These are phyloP conservation scores for Pholiota conissans DNA, from an alignment of 768 basidiomycete genomes.

Conservation along the genomic window DNA sequence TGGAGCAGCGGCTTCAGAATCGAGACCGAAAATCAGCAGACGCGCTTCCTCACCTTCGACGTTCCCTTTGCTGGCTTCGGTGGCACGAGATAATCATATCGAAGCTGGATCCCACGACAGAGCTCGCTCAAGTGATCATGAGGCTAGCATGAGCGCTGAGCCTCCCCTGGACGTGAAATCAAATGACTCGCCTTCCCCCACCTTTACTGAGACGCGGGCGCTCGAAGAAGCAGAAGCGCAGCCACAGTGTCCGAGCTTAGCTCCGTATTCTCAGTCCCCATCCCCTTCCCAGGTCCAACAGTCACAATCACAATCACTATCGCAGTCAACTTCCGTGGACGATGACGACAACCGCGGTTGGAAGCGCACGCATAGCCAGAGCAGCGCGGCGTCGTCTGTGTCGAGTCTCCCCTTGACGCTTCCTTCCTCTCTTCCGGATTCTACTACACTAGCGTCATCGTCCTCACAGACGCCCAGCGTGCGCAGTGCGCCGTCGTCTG, in stretches of 20 bases:
- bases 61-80: background rate
- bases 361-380: background rate
- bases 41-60: background rate
- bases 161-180: background rate
- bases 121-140: too few species aligned
- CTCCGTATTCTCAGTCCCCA: background rate
- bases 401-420: background rate
- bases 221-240: background rate
- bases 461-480: background rate
- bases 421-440: background rate
- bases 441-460: background rate
- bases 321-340: too few species aligned
- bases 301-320: too few species aligned
- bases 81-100: background rate
- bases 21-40: background rate
- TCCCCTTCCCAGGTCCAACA: too few species aligned
- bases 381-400: background rate
- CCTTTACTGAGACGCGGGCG: background rate
- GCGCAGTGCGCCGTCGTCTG: background rate
- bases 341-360: background rate
- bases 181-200: background rate
- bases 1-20: background rate
- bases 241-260: background rate
- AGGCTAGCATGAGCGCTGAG: too few species aligned
- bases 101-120: too few species aligned